Evolutionary conservation across 805 yeast species (phyloP).

Genomic region (Candida germanica): DNA sequence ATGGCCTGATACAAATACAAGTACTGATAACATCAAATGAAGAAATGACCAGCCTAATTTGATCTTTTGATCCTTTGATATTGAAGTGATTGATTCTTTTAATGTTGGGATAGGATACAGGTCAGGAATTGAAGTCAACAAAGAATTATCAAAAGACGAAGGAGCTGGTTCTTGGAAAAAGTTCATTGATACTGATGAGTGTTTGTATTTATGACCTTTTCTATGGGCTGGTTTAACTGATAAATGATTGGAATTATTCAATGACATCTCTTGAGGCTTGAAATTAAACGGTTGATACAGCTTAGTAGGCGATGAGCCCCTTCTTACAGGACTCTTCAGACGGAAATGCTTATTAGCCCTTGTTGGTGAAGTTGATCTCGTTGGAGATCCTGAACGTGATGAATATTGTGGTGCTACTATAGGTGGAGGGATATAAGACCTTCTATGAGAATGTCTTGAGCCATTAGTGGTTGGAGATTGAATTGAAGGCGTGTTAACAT

Average conservation of each 20-base stretch:
- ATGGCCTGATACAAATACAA: conserved; percentile 60
- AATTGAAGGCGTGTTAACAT: neutral
- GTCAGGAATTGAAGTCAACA: conserved; percentile 56
- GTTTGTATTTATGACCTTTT: conserved; percentile 93
- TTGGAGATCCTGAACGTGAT: conserved; percentile 25
- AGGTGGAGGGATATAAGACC: conserved; percentile 16
- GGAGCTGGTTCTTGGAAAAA: conserved; percentile 88
- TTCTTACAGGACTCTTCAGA: conserved; percentile 28
- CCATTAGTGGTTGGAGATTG: conserved; percentile 3
- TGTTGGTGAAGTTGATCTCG: conserved; percentile 25
- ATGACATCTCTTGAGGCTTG: conserved; percentile 47
- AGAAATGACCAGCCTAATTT: conserved; percentile 56
- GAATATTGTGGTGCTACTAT: conserved; percentile 14
- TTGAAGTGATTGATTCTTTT: conserved; percentile 58
- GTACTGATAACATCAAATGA: conserved; percentile 54
- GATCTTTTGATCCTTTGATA: conserved; percentile 54
- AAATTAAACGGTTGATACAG: conserved; percentile 59
- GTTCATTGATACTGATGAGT: conserved; percentile 94
- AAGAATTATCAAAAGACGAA: conserved; percentile 37
- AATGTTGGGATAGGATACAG: conserved; percentile 71
- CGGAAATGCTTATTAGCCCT: conserved; percentile 26
- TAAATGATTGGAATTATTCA: conserved; percentile 25
- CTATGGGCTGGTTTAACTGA: conserved; percentile 62
- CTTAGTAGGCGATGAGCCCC: conserved; percentile 21
- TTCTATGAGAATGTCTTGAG: conserved; percentile 3